phyloP scores from a whole-genome alignment of 306 rosid genomes.

The Rosa chinensis region DNA sequence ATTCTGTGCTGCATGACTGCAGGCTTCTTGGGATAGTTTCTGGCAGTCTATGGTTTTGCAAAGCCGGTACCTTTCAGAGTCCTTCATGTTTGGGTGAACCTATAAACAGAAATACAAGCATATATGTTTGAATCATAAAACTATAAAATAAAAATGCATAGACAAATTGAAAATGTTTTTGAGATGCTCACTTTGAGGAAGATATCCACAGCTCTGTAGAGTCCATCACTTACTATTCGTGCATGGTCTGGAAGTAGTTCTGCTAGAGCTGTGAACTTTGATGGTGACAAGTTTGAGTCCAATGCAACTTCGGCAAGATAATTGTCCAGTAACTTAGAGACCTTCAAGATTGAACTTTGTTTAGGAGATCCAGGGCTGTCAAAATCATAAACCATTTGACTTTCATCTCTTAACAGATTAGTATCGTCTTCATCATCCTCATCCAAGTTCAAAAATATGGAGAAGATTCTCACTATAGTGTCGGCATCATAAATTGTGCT shows the following conservation, averaged over 20 bases:
- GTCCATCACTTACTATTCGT: slow-evolving; percentile 77
- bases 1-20: slow-evolving; percentile 98
- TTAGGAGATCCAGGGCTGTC: slow-evolving; percentile 96
- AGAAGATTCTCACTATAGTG: slow-evolving; percentile 77
- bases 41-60: slow-evolving; percentile 94
- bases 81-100: slow-evolving; percentile 97
- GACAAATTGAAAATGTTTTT: neutral
- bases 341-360: slow-evolving; percentile 91
- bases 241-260: slow-evolving; percentile 98
- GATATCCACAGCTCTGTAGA: slow-evolving; percentile 88
- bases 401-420: slow-evolving; percentile 63
- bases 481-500: slow-evolving; percentile 74
- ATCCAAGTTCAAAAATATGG: slow-evolving; percentile 80
- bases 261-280: slow-evolving; percentile 76
- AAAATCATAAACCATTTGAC: slow-evolving; percentile 79
- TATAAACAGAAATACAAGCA: slow-evolving; percentile 24
- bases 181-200: slow-evolving; percentile 72
- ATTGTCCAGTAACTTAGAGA: slow-evolving; percentile 80
- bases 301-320: slow-evolving; percentile 90
- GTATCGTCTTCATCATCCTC: slow-evolving; percentile 77
- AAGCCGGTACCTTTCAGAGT: slow-evolving; percentile 75
- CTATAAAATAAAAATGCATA: neutral
- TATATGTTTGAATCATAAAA: neutral
- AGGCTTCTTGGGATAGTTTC: slow-evolving; percentile 89
- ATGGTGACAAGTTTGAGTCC: slow-evolving; percentile 70